phyloP scores from a whole-genome alignment of 2,329 filamentous ascomycete genomes.

The Penicillium sp. region DNA sequence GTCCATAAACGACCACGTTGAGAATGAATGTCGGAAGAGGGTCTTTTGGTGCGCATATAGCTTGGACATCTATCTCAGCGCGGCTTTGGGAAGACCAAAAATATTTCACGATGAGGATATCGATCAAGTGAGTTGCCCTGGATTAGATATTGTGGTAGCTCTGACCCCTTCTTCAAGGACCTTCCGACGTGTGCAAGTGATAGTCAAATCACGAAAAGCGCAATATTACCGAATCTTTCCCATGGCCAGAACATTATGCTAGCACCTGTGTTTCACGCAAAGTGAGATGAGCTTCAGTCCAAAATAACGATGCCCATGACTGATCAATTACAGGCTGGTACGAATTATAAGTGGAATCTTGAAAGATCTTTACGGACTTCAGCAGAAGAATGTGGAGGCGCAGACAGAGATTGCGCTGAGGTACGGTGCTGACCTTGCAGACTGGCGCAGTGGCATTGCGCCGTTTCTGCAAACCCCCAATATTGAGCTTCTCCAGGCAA shows the following conservation, averaged over 20 bases:
- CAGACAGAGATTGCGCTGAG: conserved; percentile 41
- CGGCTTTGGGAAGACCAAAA: conserved; percentile 17
- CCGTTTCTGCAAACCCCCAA: conserved; percentile 28
- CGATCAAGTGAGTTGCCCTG: conserved; percentile 12
- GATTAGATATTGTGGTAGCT: background rate
- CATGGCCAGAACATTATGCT: conserved; percentile 46
- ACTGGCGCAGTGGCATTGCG: conserved; percentile 52
- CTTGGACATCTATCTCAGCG: conserved; percentile 22
- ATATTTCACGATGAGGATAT: conserved; percentile 23
- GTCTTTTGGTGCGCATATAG: conserved; percentile 24
- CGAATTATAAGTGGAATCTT: conserved; percentile 49
- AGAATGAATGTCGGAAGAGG: conserved; percentile 16
- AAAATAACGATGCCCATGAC: background rate
- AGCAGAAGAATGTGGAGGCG: conserved; percentile 8
- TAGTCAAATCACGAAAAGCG: conserved; percentile 16
- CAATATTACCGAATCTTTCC: conserved; percentile 25
- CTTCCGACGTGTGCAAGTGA: conserved; percentile 24
- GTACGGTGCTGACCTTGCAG: conserved; percentile 45
- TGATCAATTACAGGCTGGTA: conserved; percentile 33
- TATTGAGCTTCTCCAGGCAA: conserved; percentile 42
- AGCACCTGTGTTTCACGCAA: conserved; percentile 49
- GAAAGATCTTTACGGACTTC: conserved; percentile 45
- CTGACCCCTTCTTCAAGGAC: background rate
- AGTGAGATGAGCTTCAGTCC: conserved; percentile 4
- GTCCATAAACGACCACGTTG: conserved; percentile 11